These are phyloP conservation scores for Noccaea bulbosa DNA, from an alignment of 345 rosid species.

Conservation along the genomic window DNA sequence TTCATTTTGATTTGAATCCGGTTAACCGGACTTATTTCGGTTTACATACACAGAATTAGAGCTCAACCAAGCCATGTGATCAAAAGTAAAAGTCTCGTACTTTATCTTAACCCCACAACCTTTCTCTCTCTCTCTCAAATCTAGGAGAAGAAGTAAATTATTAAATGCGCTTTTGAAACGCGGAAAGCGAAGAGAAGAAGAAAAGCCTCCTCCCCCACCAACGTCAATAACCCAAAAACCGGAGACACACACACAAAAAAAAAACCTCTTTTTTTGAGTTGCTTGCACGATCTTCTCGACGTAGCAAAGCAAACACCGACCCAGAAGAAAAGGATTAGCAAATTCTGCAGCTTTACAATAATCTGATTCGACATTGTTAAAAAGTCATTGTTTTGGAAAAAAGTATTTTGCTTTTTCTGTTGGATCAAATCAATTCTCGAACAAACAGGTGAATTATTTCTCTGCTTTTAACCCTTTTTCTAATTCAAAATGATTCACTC, in stretches of 20 bases:
- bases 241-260: not conserved
- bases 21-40: not conserved
- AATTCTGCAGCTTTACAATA: constrained; percentile 28
- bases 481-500: constrained; percentile 2
- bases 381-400: not conserved
- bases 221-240: not conserved
- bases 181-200: constrained; percentile 39
- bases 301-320: constrained; percentile 23
- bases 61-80: constrained; percentile 26
- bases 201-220: constrained; percentile 33
- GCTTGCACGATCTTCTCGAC: constrained; percentile 44
- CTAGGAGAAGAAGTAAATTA: constrained; percentile 22
- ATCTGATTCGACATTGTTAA: constrained; percentile 13
- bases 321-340: constrained; percentile 32
- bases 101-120: constrained; percentile 21
- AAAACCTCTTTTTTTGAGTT: not conserved
- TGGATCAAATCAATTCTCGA: constrained; percentile 11
- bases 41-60: not conserved
- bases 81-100: not conserved
- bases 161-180: constrained; percentile 34
- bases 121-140: constrained; percentile 27
- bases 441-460: constrained; percentile 1
- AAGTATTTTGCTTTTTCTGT: constrained; percentile 10
- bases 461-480: not conserved
- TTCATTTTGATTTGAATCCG: not conserved